A percentile compares a stretch with the other conserved stretches of the same genome.
Conservation (phyloP, 768 basidiomycete species). For the Rubroboletus satanas region DNA sequence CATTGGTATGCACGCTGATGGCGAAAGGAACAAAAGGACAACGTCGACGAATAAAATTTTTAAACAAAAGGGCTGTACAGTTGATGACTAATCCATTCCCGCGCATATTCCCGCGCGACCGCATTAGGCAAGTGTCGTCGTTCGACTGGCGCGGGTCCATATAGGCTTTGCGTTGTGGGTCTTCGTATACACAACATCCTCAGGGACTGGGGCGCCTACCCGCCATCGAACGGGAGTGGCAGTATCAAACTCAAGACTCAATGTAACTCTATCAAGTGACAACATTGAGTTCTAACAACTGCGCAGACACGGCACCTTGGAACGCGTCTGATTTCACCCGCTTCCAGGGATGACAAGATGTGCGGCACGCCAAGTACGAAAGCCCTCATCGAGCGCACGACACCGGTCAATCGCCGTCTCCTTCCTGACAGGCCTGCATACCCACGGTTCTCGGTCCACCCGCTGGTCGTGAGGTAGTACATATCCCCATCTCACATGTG, state of each 20-base stretch:
- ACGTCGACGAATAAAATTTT: too few species aligned
- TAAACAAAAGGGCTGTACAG: slow-evolving; percentile 8
- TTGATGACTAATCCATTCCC: slow-evolving; percentile 24
- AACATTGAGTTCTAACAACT: not conserved
- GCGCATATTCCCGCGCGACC: not conserved
- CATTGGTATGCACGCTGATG: not conserved
- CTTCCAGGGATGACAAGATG: not conserved
- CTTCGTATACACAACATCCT: not conserved
- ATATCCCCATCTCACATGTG: not conserved
- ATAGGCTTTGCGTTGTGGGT: too few species aligned
- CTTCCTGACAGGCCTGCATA: too few species aligned
- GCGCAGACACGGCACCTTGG: not conserved
- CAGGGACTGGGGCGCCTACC: not conserved
- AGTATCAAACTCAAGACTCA: not conserved
- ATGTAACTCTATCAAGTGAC: not conserved
- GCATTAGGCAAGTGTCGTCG: slow-evolving; percentile 23
- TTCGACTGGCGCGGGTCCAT: slow-evolving; percentile 2
- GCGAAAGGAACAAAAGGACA: not conserved
- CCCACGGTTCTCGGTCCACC: not conserved
- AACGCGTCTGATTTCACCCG: not conserved
- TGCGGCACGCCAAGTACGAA: not conserved
- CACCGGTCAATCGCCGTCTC: not conserved
- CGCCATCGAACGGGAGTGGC: not conserved
- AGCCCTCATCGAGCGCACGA: not conserved
- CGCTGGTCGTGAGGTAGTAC: not conserved